Percentiles rank a stretch among this genome's conserved stretches.
phyloP scores from a whole-genome alignment of 164 flowering plant species.

The Euptelea pleiosperma region DNA sequence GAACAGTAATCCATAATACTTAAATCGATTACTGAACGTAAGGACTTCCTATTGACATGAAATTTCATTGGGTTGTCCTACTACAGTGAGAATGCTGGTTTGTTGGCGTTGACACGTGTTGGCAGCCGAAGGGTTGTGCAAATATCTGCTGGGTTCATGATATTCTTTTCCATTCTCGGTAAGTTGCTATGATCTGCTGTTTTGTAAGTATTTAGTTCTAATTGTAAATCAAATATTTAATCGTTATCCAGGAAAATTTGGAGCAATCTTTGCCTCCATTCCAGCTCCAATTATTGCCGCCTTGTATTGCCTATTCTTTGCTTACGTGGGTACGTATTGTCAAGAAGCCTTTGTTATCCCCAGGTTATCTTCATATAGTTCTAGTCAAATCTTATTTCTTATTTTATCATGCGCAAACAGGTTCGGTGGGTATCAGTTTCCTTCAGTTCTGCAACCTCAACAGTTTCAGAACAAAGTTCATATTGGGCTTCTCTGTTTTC shows the following conservation, averaged over 20 bases:
- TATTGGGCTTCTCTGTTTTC: slow-evolving; percentile 86
- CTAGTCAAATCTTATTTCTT: not conserved
- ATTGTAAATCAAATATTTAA: not conserved
- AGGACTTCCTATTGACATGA: not conserved
- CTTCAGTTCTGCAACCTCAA: slow-evolving; percentile 97
- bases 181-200: slow-evolving; percentile 12
- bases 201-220: not conserved
- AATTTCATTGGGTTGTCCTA: slow-evolving; percentile 2
- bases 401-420: slow-evolving; percentile 32
- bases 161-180: slow-evolving; percentile 97
- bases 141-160: slow-evolving; percentile 96
- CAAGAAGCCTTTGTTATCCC: not conserved
- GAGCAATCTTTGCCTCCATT: slow-evolving; percentile 93
- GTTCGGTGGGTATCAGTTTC: slow-evolving; percentile 78
- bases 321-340: slow-evolving; percentile 75
- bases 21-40: no score
- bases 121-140: slow-evolving; percentile 98
- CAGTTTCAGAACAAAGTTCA: slow-evolving; percentile 87
- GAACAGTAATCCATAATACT: not conserved
- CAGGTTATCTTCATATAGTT: not conserved
- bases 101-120: slow-evolving; percentile 82
- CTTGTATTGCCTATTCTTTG: slow-evolving; percentile 89
- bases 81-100: slow-evolving; percentile 92
- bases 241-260: slow-evolving; percentile 75
- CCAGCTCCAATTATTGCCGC: slow-evolving; percentile 89